phyloP scores from a whole-genome alignment of 2,329 filamentous ascomycete genomes.

The Aspergillus sojae region DNA sequence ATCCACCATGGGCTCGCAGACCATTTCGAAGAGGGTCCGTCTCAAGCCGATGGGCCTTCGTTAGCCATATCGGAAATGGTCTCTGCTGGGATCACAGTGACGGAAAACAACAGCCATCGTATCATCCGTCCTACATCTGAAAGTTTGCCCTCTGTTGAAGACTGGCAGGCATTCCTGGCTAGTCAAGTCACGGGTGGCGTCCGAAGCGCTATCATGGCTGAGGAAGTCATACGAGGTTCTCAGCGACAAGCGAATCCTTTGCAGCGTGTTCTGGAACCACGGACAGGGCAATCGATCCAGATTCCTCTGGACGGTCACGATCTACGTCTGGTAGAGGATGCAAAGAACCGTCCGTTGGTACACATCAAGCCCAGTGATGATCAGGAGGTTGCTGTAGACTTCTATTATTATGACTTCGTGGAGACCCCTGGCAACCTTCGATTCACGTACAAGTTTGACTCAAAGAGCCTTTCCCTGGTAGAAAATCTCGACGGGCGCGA shows the following conservation, averaged over 20 bases:
- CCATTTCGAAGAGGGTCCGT: not conserved
- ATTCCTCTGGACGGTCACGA: not conserved
- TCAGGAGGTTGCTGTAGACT: not conserved
- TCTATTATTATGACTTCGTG: not conserved
- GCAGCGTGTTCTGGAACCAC: conserved; percentile 2
- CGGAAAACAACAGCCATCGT: not conserved
- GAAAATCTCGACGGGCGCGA: not conserved
- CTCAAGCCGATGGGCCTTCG: conserved; percentile 51
- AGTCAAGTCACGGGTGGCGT: not conserved
- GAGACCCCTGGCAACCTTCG: not conserved
- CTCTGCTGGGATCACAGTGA: not conserved
- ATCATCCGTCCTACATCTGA: not conserved
- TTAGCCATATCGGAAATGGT: conserved; percentile 48
- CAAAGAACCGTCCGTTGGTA: not conserved
- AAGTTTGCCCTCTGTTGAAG: not conserved
- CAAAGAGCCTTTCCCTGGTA: not conserved
- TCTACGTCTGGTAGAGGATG: conserved; percentile 52
- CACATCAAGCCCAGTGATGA: not conserved
- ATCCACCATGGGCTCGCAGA: not conserved
- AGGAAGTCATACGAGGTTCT: not conserved
- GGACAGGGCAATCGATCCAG: not conserved
- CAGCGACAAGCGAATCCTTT: conserved; percentile 19
- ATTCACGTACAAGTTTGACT: not conserved
- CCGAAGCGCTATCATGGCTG: not conserved
- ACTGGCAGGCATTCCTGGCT: not conserved